Conservation (phyloP, 2,329 filamentous ascomycete genomes). For the Colletotrichum incanum region DNA sequence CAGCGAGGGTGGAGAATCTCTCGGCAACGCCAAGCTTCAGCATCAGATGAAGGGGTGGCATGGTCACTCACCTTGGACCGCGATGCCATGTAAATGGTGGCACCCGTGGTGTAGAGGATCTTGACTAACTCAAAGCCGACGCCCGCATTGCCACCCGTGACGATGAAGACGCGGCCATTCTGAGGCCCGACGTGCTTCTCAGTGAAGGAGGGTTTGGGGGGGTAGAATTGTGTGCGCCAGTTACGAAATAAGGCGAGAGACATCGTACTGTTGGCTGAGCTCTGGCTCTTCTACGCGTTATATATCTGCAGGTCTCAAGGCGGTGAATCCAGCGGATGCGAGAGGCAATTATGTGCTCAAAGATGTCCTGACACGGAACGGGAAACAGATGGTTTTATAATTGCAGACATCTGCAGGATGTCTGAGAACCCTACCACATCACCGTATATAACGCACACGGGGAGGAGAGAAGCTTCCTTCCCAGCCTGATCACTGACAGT, state of each 20-base stretch:
- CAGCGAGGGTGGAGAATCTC: neutral
- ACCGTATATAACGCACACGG: neutral
- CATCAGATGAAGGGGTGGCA: slow-evolving; percentile 40
- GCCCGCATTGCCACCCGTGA: slow-evolving; percentile 60
- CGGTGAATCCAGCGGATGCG: neutral
- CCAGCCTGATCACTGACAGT: no score
- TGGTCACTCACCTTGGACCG: slow-evolving; percentile 51
- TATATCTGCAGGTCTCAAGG: neutral
- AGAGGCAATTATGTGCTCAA: neutral
- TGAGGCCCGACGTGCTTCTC: slow-evolving; percentile 49
- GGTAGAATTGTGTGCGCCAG: slow-evolving; percentile 36
- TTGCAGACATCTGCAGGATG: neutral
- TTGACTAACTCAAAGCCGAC: slow-evolving; percentile 67
- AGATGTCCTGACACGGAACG: no score
- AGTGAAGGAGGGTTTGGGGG: slow-evolving; percentile 48
- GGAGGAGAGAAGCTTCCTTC: neutral
- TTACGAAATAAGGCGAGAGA: slow-evolving; percentile 3
- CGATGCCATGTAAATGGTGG: slow-evolving; percentile 68
- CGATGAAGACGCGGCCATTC: slow-evolving; percentile 57
- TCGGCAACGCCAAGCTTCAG: slow-evolving; percentile 25
- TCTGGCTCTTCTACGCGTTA: neutral
- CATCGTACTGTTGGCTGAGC: neutral
- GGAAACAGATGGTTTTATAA: neutral
- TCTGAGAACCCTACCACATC: no score
- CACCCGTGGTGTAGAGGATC: slow-evolving; percentile 67